A percentile compares a stretch with the other conserved stretches of the same genome.
These are phyloP conservation scores for Ophioceras dolichostomum DNA, from an alignment of 2,329 filamentous ascomycete species.

Conservation along the genomic window DNA sequence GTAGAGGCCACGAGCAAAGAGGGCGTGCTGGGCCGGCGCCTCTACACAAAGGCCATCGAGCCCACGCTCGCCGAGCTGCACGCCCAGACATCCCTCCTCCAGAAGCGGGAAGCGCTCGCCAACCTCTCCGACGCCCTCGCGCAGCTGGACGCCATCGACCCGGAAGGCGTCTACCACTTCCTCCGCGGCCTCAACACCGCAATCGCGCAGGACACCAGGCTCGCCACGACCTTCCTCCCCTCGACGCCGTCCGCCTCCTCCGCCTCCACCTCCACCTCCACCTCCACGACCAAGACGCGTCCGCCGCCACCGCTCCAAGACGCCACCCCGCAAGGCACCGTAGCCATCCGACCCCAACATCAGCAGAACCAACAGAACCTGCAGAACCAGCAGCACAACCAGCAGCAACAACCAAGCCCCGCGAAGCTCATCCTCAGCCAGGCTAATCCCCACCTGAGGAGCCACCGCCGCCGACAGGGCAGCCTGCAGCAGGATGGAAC, in stretches of 20 bases:
- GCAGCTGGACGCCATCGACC: conserved; percentile 73
- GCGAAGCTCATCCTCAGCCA: conserved; percentile 65
- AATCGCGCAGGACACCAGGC: conserved; percentile 56
- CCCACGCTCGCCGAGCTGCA: conserved; percentile 75
- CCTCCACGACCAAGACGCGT: conserved; percentile 16
- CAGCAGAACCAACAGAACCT: conserved; percentile 24
- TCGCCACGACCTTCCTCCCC: conserved; percentile 36
- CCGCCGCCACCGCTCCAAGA: conserved; percentile 24
- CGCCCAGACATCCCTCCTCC: conserved; percentile 56
- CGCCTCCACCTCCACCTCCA: conserved; percentile 2
- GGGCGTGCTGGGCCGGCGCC: conserved; percentile 64
- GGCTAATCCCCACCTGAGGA: conserved; percentile 76
- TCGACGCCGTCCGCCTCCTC: conserved; percentile 9
- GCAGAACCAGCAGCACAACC: conserved; percentile 24
- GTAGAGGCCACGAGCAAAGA: conserved; percentile 62
- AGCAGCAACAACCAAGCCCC: conserved; percentile 21
- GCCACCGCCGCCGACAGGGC: conserved; percentile 55
- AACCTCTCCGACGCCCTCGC: conserved; percentile 78
- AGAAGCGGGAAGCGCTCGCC: conserved; percentile 72
- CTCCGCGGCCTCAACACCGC: conserved; percentile 66
- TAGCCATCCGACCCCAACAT: conserved; percentile 40
- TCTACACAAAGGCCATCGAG: conserved; percentile 73
- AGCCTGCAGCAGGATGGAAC: conserved; percentile 17
- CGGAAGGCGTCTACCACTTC: conserved; percentile 79
- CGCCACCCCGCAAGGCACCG: conserved; percentile 39